Evolutionary conservation across 1,284 basidiomycete genomes (phyloP).

Genomic region (Microbotryum scabiosae): DNA sequence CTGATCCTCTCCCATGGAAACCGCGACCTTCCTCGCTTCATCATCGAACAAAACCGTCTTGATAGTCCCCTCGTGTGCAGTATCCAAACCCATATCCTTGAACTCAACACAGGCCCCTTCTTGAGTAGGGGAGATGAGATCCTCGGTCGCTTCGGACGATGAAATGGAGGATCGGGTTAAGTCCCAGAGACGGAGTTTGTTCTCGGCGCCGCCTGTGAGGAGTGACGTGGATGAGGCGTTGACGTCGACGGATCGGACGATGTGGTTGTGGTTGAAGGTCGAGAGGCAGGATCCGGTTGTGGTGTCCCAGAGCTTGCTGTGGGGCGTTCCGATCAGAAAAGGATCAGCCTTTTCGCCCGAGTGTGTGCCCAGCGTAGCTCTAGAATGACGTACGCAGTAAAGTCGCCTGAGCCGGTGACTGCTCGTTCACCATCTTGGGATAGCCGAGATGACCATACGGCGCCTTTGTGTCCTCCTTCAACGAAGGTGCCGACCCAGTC

Average conservation of each 20-base stretch:
- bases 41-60: slow-evolving; percentile 90
- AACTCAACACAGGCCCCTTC: slow-evolving; percentile 15
- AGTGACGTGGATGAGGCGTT: slow-evolving; percentile 59
- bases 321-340: not conserved
- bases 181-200: slow-evolving; percentile 93
- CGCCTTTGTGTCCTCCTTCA: slow-evolving; percentile 75
- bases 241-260: slow-evolving; percentile 88
- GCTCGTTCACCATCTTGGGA: slow-evolving; percentile 62
- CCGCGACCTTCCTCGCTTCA: slow-evolving; percentile 59
- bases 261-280: slow-evolving; percentile 95
- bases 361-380: not conserved
- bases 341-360: slow-evolving; percentile 1
- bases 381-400: slow-evolving; percentile 70
- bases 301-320: slow-evolving; percentile 95
- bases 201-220: slow-evolving; percentile 92
- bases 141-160: slow-evolving; percentile 48
- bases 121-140: slow-evolving; percentile 7
- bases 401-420: slow-evolving; percentile 91
- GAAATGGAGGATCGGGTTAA: slow-evolving; percentile 57
- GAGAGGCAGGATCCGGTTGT: slow-evolving; percentile 76
- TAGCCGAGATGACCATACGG: slow-evolving; percentile 94
- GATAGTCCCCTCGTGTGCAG: slow-evolving; percentile 71
- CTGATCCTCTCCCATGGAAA: slow-evolving; percentile 86
- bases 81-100: not conserved
- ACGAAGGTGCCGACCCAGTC: slow-evolving; percentile 97